Percentiles rank a stretch among this genome's conserved stretches.
Evolutionary conservation across 1,139 yeast genomes (phyloP).

Genomic region (Protomyces gravidus): DNA sequence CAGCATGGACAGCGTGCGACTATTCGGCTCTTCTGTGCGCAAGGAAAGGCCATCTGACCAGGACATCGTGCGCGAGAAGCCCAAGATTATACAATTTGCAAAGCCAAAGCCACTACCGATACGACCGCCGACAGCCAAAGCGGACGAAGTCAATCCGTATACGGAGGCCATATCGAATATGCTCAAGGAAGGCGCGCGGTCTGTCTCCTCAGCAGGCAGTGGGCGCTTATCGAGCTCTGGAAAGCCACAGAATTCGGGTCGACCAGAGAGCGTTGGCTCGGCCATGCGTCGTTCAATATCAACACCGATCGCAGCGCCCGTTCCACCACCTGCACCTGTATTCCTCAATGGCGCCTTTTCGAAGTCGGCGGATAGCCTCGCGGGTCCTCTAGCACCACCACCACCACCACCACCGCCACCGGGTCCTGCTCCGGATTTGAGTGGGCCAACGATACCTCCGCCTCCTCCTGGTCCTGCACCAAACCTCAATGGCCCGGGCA

Average conservation of each 20-base stretch:
- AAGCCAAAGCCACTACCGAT: conserved; percentile 18
- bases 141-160: not conserved
- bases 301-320: conserved; percentile 3
- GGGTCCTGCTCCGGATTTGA: conserved; percentile 37
- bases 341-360: conserved; percentile 11
- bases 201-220: not conserved
- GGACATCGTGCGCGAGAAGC: conserved; percentile 20
- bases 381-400: conserved; percentile 37
- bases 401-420: conserved; percentile 41
- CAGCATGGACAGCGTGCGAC: not conserved
- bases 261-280: not conserved
- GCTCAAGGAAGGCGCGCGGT: not conserved
- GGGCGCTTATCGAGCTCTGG: not conserved
- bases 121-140: not conserved
- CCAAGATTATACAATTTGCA: conserved; percentile 24
- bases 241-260: not conserved
- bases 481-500: conserved; percentile 34
- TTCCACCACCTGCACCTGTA: not conserved
- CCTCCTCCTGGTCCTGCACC: conserved; percentile 40
- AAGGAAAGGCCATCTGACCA: not conserved
- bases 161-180: not conserved
- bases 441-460: conserved; percentile 36
- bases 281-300: not conserved
- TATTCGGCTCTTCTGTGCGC: not conserved
- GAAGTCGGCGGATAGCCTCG: conserved; percentile 30